A percentile compares a stretch with the other conserved stretches of the same genome.
Evolutionary conservation across 2,329 filamentous ascomycete genomes (phyloP).

Genomic region (Ascochyta lentis): DNA sequence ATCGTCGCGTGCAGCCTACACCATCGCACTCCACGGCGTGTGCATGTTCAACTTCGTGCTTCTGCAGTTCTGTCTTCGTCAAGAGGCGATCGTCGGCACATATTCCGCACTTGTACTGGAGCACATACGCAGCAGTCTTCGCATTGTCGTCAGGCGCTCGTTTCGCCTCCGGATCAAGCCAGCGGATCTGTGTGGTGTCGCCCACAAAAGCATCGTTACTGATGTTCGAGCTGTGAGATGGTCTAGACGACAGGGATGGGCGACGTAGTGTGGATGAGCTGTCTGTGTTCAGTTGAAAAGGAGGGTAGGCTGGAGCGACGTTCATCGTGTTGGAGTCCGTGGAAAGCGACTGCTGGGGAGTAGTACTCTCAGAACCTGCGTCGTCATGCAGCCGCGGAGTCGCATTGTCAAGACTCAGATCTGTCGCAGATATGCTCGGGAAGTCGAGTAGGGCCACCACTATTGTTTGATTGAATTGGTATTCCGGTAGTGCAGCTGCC

Average conservation of each 20-base stretch:
- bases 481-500: constrained; percentile 23
- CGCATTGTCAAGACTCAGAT: background rate
- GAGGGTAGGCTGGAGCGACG: background rate
- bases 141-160: constrained; percentile 15
- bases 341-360: background rate
- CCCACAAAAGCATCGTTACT: constrained; percentile 28
- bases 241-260: background rate
- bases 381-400: background rate
- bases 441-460: constrained; percentile 33
- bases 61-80: constrained; percentile 33
- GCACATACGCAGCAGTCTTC: constrained; percentile 19
- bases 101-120: constrained; percentile 28
- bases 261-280: background rate
- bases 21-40: constrained; percentile 29
- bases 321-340: background rate
- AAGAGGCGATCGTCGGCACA: constrained; percentile 34
- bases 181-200: constrained; percentile 37
- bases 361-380: background rate
- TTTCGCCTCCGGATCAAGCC: constrained; percentile 23
- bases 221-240: background rate
- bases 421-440: background rate
- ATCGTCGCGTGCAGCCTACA: constrained; percentile 30
- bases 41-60: constrained; percentile 34
- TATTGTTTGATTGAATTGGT: constrained; percentile 37
- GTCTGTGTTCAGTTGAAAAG: constrained; percentile 28